Percentiles rank a stretch among this genome's conserved stretches.
These are phyloP conservation scores for Wickerhamiella brachini DNA, from an alignment of 805 yeast genomes.

Conservation along the genomic window DNA sequence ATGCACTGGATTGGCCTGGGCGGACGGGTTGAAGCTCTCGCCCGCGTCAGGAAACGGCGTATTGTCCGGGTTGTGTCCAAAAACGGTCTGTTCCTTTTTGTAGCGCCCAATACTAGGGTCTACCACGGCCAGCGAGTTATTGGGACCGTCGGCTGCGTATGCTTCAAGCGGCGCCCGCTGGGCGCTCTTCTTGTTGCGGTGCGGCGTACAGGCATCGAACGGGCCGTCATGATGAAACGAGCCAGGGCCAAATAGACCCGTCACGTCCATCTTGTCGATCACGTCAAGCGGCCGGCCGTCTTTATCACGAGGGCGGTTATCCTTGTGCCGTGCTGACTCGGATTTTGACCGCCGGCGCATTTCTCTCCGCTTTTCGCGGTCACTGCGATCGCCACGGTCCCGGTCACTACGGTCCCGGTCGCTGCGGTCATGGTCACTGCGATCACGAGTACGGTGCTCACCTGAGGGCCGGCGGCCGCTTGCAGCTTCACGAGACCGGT, in stretches of 20 bases:
- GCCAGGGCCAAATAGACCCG: conserved; percentile 83
- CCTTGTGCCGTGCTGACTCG: conserved; percentile 7
- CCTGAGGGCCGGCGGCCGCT: no score
- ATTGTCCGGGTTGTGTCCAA: conserved; percentile 38
- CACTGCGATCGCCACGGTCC: not conserved
- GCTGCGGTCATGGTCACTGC: not conserved
- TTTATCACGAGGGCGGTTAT: conserved; percentile 17
- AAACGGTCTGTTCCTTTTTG: conserved; percentile 52
- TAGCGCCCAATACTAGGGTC: conserved; percentile 29
- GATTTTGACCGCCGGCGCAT: conserved; percentile 16
- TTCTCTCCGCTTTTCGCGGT: not conserved
- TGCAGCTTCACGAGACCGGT: no score
- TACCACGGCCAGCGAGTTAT: conserved; percentile 63
- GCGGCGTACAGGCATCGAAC: conserved; percentile 96
- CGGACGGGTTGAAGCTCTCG: conserved; percentile 49
- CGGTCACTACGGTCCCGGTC: not conserved
- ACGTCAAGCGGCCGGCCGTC: conserved; percentile 65
- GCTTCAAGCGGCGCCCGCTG: conserved; percentile 86
- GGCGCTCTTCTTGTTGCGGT: conserved; percentile 52
- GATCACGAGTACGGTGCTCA: not conserved
- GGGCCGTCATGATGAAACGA: conserved; percentile 99
- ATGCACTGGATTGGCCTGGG: conserved; percentile 59
- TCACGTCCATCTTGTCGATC: conserved; percentile 89
- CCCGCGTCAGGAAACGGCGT: conserved; percentile 8
- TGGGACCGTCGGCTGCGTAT: conserved; percentile 92